Evolutionary conservation across 768 basidiomycete genomes (phyloP).

Genomic region (Amanita inopinata): DNA sequence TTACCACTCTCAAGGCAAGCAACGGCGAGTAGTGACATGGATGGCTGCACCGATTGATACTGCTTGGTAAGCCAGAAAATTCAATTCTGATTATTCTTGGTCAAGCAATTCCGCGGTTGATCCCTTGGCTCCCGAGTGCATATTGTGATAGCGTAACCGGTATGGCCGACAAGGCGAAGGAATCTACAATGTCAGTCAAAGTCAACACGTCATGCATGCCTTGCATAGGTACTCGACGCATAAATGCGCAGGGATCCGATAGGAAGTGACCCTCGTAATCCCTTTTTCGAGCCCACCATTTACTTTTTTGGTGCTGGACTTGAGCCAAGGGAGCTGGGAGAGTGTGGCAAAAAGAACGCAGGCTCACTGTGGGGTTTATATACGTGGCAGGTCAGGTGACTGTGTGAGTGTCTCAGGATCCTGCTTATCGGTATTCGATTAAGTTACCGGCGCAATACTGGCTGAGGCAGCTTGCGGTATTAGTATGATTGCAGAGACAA

Average conservation of each 20-base stretch:
- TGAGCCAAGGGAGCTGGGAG: neutral
- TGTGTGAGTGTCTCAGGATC: neutral
- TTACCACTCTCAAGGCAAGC: neutral
- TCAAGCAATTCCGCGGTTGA: no score
- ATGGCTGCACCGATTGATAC: neutral
- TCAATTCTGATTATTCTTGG: no score
- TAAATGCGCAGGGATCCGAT: slow-evolving; percentile 6
- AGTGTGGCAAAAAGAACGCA: neutral
- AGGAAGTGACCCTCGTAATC: slow-evolving; percentile 5
- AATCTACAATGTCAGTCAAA: slow-evolving; percentile 1
- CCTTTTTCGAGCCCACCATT: neutral
- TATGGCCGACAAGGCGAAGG: no score
- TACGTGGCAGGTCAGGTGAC: neutral
- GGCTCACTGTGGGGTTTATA: neutral
- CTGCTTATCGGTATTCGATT: no score
- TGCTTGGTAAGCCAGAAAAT: no score
- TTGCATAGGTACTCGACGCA: slow-evolving; percentile 4
- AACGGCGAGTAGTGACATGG: neutral
- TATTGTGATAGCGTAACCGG: no score
- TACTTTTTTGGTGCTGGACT: no score
- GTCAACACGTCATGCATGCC: neutral
- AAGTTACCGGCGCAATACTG: no score
- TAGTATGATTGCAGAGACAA: no score
- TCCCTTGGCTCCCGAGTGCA: no score
- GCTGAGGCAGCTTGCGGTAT: no score